A percentile compares a stretch with the other conserved stretches of the same genome.
Evolutionary conservation across 495 filamentous ascomycete species (phyloP).

Genomic region (Aspergillus baeticus): DNA sequence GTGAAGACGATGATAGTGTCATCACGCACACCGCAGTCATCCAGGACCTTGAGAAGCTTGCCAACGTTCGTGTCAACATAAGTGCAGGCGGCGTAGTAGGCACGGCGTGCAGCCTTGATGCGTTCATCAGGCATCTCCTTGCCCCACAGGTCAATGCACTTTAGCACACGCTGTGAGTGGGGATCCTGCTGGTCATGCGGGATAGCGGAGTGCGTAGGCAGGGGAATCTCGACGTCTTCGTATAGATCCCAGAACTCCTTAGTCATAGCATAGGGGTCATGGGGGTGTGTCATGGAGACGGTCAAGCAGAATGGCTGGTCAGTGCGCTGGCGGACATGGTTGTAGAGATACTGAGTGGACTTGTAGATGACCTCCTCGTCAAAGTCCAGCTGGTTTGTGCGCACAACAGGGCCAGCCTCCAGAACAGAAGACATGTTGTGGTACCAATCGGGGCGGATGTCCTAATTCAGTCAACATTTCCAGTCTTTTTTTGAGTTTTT

Average conservation of each 20-base stretch:
- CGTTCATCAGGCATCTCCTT: slow-evolving; percentile 75
- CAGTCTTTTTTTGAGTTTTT: slow-evolving; percentile 1
- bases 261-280: slow-evolving; percentile 89
- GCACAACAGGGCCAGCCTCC: slow-evolving; percentile 77
- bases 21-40: slow-evolving; percentile 71
- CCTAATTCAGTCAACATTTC: slow-evolving; percentile 34
- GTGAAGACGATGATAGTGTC: slow-evolving; percentile 86
- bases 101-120: slow-evolving; percentile 72
- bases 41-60: slow-evolving; percentile 68
- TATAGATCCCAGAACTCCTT: slow-evolving; percentile 87
- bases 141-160: slow-evolving; percentile 78
- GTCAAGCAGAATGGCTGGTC: slow-evolving; percentile 82
- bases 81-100: slow-evolving; percentile 85
- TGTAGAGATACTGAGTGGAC: slow-evolving; percentile 77
- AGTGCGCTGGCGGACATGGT: slow-evolving; percentile 69
- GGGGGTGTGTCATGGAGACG: slow-evolving; percentile 86
- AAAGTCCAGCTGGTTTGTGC: slow-evolving; percentile 91
- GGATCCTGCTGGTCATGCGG: slow-evolving; percentile 76
- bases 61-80: slow-evolving; percentile 89
- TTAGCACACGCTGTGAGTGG: slow-evolving; percentile 75
- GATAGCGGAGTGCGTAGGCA: slow-evolving; percentile 68
- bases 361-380: slow-evolving; percentile 91
- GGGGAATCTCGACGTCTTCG: slow-evolving; percentile 77
- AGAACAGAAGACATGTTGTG: slow-evolving; percentile 88
- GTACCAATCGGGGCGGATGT: slow-evolving; percentile 83